These are phyloP conservation scores for Botrytis medusae DNA, from an alignment of 2,329 filamentous ascomycete genomes.

Conservation along the genomic window DNA sequence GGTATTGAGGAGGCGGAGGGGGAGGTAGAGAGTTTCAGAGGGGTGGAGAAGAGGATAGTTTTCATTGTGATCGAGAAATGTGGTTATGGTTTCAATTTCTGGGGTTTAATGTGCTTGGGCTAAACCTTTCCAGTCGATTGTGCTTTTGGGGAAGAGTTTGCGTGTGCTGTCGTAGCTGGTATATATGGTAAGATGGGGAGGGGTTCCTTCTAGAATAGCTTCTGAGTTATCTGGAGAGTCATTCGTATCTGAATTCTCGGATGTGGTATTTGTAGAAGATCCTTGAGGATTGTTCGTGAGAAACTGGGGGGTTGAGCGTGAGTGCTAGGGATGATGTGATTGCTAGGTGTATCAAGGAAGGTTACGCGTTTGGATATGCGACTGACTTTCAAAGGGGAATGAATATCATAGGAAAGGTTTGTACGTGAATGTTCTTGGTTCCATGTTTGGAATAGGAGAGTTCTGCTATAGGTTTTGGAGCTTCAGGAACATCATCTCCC, in stretches of 20 bases:
- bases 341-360: background rate
- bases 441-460: background rate
- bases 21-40: background rate
- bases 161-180: background rate
- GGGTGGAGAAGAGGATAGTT: background rate
- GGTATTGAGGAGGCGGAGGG: background rate
- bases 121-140: background rate
- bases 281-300: background rate
- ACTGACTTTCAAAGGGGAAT: background rate
- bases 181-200: background rate
- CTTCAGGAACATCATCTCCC: background rate
- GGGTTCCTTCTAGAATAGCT: background rate
- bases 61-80: background rate
- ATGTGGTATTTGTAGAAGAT: background rate
- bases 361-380: background rate
- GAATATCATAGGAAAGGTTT: background rate
- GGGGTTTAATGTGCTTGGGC: background rate
- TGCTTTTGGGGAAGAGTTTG: background rate
- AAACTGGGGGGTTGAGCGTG: background rate
- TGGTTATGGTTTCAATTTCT: background rate
- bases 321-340: background rate
- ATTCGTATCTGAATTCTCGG: accelerated
- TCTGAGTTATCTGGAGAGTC: background rate
- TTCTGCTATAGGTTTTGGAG: background rate
- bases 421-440: background rate